phyloP scores from a whole-genome alignment of 805 yeast species.

The Kodamaea neixiangensis region DNA sequence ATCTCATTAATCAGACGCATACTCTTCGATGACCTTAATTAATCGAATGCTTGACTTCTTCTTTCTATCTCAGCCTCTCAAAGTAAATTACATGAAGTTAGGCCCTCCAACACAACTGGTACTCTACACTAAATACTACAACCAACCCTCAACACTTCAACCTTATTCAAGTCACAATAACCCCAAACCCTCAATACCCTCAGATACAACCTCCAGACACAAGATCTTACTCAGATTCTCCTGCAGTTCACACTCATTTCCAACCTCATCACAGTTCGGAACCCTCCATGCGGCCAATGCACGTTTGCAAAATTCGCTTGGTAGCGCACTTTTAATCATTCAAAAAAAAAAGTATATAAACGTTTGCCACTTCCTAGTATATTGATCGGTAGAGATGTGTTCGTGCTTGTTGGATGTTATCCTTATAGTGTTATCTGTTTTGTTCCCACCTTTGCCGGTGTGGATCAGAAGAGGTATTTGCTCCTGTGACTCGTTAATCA shows the following conservation, averaged over 20 bases:
- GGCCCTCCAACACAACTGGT: too few species aligned
- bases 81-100: too few species aligned
- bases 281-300: neutral
- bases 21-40: too few species aligned
- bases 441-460: constrained; percentile 77
- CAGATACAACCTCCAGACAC: too few species aligned
- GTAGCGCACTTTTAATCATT: constrained; percentile 1
- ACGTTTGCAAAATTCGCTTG: neutral
- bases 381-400: constrained; percentile 16
- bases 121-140: too few species aligned
- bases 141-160: too few species aligned
- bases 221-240: too few species aligned
- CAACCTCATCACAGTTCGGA: too few species aligned
- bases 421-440: constrained; percentile 58
- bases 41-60: too few species aligned
- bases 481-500: constrained; percentile 50
- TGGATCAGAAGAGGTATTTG: constrained; percentile 63
- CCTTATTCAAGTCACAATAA: too few species aligned
- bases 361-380: constrained; percentile 1
- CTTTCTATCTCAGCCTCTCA: too few species aligned
- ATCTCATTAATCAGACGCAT: too few species aligned
- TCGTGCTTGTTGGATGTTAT: constrained; percentile 52
- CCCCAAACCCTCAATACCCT: neutral
- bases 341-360: neutral
- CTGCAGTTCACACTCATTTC: neutral